Base-by-base conservation (phyloP, 805 yeast genomes). In the Pichia californica region DNA sequence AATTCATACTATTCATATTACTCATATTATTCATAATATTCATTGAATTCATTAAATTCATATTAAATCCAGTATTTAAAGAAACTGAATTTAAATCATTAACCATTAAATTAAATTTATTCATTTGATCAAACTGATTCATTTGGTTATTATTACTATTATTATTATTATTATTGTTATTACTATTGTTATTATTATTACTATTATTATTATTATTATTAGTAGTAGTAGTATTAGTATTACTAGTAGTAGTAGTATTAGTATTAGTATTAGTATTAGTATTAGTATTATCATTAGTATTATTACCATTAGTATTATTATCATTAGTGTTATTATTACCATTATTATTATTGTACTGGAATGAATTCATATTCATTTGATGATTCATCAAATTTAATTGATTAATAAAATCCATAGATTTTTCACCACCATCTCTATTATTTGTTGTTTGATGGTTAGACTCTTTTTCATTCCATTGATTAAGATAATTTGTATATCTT, bases 1-100 rank as follows among this genome's bases (percentile, higher is more conserved):
- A 34, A 21, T 40, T 29, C 38, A 41, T 35, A 25, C n/a, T 19
- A n/a, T 14, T 44, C 31, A 36, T 36, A 16, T 26, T 15, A 21
- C 14, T 33, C 27, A 40, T 40, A 34, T 33, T 26, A 10, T 20
- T n/a, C 33, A 28, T 40, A 21, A 23, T 31, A 25, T 14, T 16
- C 21, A 25, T 25, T 2, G 21, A 14, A 4, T 31, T 31, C 19
- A 31, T 36, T n/a, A 15, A 9, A 31, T 25, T 38, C 31, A 23
- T 35, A 33, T 25, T 23, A 34, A 26, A 36, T 11, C 16, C 15
- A 15, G 11, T 27, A 15, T 9, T 21, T 19, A 29, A 8, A 29
- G 41, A 20, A 15, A 16, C 39, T n/a, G 21, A 16, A 10, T 25
- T 29, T 11, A 19, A 14, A 15, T 38, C 9, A 8, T 8, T 7